Evolutionary conservation across 768 basidiomycete species (phyloP).

Genomic region (Russula ochroleuca): DNA sequence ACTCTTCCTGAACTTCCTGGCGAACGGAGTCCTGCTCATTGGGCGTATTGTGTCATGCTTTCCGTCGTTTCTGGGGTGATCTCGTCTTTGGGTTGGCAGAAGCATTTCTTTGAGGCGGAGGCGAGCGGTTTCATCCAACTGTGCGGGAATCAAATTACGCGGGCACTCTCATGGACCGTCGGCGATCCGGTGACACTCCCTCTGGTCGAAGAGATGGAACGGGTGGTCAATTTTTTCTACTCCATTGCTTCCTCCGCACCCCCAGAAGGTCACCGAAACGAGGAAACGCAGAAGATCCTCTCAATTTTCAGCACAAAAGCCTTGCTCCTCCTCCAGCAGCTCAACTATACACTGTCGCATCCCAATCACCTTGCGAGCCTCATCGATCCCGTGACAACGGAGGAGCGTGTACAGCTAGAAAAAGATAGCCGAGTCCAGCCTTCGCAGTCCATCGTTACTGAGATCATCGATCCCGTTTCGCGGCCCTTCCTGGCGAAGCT

Average conservation of each 20-base stretch:
- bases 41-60: conserved; percentile 80
- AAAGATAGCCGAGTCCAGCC: conserved; percentile 42
- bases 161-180: conserved; percentile 77
- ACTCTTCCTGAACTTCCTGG: conserved; percentile 64
- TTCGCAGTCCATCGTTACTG: conserved; percentile 38
- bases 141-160: conserved; percentile 73
- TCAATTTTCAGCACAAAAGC: conserved; percentile 64
- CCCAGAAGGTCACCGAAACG: conserved; percentile 42
- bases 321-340: conserved; percentile 72
- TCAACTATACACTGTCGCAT: conserved; percentile 88
- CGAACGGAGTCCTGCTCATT: conserved; percentile 75
- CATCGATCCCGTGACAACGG: conserved; percentile 72
- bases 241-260: conserved; percentile 60
- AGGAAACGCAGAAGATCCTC: conserved; percentile 59
- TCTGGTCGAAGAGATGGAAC: conserved; percentile 78
- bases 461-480: conserved; percentile 57
- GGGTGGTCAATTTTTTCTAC: conserved; percentile 71
- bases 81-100: conserved; percentile 55
- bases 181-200: conserved; percentile 73
- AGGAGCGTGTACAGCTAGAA: conserved; percentile 67
- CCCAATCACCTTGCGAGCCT: conserved; percentile 82
- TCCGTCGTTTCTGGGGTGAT: conserved; percentile 72
- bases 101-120: conserved; percentile 79
- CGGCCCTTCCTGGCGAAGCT: conserved; percentile 70
- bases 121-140: conserved; percentile 82